Conservation (phyloP, 2,329 filamentous ascomycete genomes). For the Monosporascus cannonballus region DNA sequence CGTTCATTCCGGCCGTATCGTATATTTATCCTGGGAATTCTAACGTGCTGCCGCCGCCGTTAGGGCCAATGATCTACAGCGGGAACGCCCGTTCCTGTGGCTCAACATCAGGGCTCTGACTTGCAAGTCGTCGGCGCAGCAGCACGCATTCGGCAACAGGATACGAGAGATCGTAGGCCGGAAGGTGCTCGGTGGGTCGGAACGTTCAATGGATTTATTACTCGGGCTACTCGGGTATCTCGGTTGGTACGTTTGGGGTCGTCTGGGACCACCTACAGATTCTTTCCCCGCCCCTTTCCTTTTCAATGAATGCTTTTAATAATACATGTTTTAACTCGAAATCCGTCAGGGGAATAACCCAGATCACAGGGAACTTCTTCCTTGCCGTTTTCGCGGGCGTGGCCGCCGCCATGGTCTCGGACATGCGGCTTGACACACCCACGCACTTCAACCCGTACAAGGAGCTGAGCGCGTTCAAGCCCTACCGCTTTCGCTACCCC, state of each 20-base stretch:
- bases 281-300: not conserved
- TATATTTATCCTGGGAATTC: conserved; percentile 1
- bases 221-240: conserved; percentile 41
- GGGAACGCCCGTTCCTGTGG: conserved; percentile 39
- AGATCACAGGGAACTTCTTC: conserved; percentile 33
- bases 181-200: conserved; percentile 41
- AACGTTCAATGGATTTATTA: conserved; percentile 46
- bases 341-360: conserved; percentile 27
- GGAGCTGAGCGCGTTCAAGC: conserved; percentile 17
- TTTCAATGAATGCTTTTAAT: conserved; percentile 2
- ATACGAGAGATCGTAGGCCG: conserved; percentile 38
- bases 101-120: conserved; percentile 42
- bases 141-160: conserved; percentile 32
- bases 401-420: conserved; percentile 36
- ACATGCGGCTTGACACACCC: conserved; percentile 37
- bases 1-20: too few relatives aligned
- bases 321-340: conserved; percentile 23
- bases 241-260: conserved; percentile 33
- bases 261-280: too few relatives aligned
- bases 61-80: conserved; percentile 18
- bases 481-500: conserved; percentile 9
- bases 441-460: conserved; percentile 13
- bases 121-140: conserved; percentile 34
- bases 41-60: not conserved
- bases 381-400: conserved; percentile 38